Evolutionary conservation across 345 rosid genomes (phyloP), one percentile per base, ranked within the genome.

Genomic region (Fremontodendron californicum): DNA sequence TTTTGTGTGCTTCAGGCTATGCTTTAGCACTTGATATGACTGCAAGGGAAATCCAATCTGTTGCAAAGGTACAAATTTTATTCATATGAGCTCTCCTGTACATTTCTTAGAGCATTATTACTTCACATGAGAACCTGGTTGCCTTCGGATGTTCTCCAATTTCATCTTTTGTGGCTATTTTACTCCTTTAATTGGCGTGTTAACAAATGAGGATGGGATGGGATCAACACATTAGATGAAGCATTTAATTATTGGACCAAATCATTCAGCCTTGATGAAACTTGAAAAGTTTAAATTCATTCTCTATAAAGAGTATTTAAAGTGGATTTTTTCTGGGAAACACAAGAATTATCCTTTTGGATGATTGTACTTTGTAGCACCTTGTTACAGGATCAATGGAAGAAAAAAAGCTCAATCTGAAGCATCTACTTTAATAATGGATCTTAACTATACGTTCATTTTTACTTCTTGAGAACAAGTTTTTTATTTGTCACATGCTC

Each of bases 11-110:
- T 83, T 68, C 80, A 91, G 98, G 98, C 11, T 93, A 93, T 85
- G 97, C 97, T 39, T 80, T 95, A 80, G 99, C 93, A n/a, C 82
- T 95, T 85, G 98, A 93, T 82, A 93, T 93, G 99, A 92, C 97
- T 84, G 93, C 97, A 29, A 92, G 88, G 86, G 99, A 95, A 78
- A 86, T 90, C 80, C 97, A 93, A 19, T 85, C 85, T 79, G 64
- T 89, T 80, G 98, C 98, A 2, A 95, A 92, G 96, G 98, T 93
- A 77, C 73, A 54, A 27, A 3, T 33, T 81, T 65, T 55, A 54
- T 33, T 81, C 13, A 10, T 18, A 73, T 70, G 49, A 63, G 63
- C 19, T 42, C 25, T 35, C 43, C 0, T 52, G 7, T 40, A 57
- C 1, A 15, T 6, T 21, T 64, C 11, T 1, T 60, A 43, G 16